phyloP scores from a whole-genome alignment of 352 stramenopile genomes.

The Globisporangium irregulare region DNA sequence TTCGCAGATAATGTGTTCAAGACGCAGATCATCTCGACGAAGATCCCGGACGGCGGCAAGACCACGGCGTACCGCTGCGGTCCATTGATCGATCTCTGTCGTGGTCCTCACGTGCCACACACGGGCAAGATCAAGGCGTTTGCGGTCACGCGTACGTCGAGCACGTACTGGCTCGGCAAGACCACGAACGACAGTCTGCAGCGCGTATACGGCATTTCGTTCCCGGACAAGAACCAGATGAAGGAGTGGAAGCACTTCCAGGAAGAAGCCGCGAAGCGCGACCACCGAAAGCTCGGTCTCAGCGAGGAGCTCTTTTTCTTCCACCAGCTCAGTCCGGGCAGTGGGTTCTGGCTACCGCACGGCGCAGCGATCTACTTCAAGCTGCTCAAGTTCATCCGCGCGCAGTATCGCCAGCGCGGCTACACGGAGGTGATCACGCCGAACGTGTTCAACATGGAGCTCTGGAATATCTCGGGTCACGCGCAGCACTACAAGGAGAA shows the following conservation, averaged over 20 bases:
- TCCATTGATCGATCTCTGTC: slow-evolving; percentile 97
- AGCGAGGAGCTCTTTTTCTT: slow-evolving; percentile 97
- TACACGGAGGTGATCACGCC: slow-evolving; percentile 98
- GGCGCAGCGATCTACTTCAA: slow-evolving; percentile 98
- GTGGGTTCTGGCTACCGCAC: slow-evolving; percentile 97
- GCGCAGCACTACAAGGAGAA: slow-evolving; percentile 96
- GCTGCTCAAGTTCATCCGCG: slow-evolving; percentile 84
- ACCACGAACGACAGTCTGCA: slow-evolving; percentile 82
- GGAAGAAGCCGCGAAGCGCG: slow-evolving; percentile 95
- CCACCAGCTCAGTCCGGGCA: slow-evolving; percentile 94
- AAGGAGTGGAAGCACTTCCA: slow-evolving; percentile 87
- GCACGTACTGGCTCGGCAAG: slow-evolving; percentile 90
- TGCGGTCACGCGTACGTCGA: slow-evolving; percentile 92
- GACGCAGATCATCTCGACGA: slow-evolving; percentile 94
- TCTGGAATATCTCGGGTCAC: slow-evolving; percentile 98
- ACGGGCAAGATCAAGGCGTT: slow-evolving; percentile 95
- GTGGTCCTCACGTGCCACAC: slow-evolving; percentile 94
- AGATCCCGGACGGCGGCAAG: slow-evolving; percentile 95
- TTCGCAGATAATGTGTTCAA: slow-evolving; percentile 99
- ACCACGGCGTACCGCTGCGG: slow-evolving; percentile 98
- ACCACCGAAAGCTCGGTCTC: slow-evolving; percentile 94
- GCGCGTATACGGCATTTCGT: slow-evolving; percentile 97
- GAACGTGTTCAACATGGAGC: slow-evolving; percentile 96
- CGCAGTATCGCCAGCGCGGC: slow-evolving; percentile 84
- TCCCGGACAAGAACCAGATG: slow-evolving; percentile 87